phyloP scores from a whole-genome alignment of 208 protist species.

The Acanthamoeba lenticulata region DNA sequence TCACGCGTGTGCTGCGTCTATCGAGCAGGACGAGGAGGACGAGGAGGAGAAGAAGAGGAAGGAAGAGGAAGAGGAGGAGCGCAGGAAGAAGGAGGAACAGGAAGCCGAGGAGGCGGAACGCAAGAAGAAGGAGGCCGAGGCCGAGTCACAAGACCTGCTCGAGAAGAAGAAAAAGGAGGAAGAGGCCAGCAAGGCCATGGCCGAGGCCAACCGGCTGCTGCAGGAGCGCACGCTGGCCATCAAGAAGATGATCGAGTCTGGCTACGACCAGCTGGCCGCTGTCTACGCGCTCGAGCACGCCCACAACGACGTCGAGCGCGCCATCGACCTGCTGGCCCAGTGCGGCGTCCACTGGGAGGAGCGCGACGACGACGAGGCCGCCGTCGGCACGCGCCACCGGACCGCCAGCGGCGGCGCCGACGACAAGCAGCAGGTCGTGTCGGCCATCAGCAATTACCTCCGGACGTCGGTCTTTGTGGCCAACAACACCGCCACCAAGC shows the following conservation, averaged over 20 bases:
- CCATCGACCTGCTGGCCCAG: neutral
- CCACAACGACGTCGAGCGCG: neutral
- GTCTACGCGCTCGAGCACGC: conserved; percentile 37
- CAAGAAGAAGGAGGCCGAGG: neutral
- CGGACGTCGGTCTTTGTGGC: neutral
- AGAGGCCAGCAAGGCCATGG: neutral
- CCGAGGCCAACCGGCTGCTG: neutral
- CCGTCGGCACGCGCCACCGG: neutral
- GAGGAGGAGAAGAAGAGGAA: neutral
- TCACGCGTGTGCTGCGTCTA: no score
- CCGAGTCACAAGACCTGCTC: neutral
- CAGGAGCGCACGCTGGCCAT: conserved; percentile 36
- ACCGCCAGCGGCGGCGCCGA: no score
- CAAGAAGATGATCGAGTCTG: conserved; percentile 29
- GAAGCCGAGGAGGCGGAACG: neutral
- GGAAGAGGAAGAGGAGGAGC: neutral
- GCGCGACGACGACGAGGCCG: neutral
- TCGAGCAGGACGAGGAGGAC: no score
- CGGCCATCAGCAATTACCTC: neutral
- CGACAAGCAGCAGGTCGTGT: neutral
- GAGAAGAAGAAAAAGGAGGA: neutral
- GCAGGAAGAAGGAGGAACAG: no score
- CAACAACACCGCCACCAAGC: neutral
- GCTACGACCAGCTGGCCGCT: conserved; percentile 35
- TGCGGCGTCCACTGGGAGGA: conserved; percentile 2